These are phyloP conservation scores for Omphalotus guepiniiformis DNA, from an alignment of 768 basidiomycete genomes.

Conservation along the genomic window DNA sequence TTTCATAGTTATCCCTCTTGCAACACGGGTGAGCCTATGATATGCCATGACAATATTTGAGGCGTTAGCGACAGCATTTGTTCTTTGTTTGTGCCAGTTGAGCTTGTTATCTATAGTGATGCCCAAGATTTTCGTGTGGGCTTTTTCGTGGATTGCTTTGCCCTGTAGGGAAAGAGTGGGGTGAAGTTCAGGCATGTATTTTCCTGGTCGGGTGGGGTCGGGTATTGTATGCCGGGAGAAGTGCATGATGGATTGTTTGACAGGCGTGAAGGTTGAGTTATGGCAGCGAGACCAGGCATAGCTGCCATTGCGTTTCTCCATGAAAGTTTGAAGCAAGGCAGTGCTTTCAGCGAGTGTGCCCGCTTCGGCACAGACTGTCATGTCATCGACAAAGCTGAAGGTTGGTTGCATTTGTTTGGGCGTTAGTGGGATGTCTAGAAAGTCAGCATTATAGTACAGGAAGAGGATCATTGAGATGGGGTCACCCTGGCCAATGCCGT, in stretches of 20 bases:
- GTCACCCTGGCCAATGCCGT: slow-evolving; percentile 24
- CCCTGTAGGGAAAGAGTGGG: not conserved
- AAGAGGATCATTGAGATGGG: slow-evolving; percentile 22
- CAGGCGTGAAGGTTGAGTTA: not conserved
- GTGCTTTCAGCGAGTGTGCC: slow-evolving; percentile 7
- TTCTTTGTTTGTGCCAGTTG: not conserved
- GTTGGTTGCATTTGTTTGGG: too few species aligned
- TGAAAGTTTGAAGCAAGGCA: too few species aligned
- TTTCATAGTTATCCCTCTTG: not conserved
- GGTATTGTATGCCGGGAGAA: too few species aligned
- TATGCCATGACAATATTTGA: not conserved
- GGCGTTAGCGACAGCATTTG: not conserved
- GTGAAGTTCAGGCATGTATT: not conserved
- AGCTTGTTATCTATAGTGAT: not conserved
- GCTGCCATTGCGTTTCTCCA: too few species aligned
- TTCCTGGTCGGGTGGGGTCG: too few species aligned
- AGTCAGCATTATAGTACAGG: slow-evolving; percentile 19
- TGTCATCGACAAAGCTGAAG: too few species aligned
- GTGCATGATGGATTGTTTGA: not conserved
- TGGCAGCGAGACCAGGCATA: slow-evolving; percentile 6
- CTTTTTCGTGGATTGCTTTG: not conserved
- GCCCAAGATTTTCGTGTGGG: not conserved
- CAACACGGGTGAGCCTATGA: not conserved
- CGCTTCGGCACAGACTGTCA: slow-evolving; percentile 1
- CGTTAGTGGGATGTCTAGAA: too few species aligned